Conservation (phyloP, 2,329 filamentous ascomycete genomes). For the Neopestalotiopsis sp. region DNA sequence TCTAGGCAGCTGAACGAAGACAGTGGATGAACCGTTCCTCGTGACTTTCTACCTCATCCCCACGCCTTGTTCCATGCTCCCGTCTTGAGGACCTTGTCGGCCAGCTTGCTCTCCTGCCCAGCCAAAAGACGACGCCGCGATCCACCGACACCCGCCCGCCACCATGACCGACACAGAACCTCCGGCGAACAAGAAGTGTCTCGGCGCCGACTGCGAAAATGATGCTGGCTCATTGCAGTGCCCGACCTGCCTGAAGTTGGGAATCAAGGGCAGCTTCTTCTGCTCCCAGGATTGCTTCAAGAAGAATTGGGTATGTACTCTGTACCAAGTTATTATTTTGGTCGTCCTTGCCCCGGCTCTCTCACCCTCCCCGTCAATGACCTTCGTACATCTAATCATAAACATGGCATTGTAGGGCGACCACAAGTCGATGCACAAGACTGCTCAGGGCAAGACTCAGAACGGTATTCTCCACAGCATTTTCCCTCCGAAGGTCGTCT, state of each 20-base stretch:
- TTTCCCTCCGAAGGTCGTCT: slow-evolving; percentile 79
- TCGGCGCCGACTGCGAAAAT: slow-evolving; percentile 83
- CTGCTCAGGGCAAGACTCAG: slow-evolving; percentile 53
- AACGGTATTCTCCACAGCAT: slow-evolving; percentile 75
- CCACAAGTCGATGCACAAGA: slow-evolving; percentile 86
- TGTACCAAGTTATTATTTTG: not conserved
- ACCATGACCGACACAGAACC: slow-evolving; percentile 54
- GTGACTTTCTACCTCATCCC: no score
- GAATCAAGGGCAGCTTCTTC: slow-evolving; percentile 89
- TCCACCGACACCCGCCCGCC: not conserved
- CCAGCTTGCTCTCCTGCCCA: not conserved
- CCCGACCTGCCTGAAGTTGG: slow-evolving; percentile 90
- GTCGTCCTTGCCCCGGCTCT: slow-evolving; percentile 12
- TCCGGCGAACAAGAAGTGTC: slow-evolving; percentile 70
- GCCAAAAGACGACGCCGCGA: not conserved
- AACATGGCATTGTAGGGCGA: slow-evolving; percentile 58
- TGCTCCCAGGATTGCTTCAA: slow-evolving; percentile 99
- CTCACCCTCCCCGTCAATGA: slow-evolving; percentile 14
- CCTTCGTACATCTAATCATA: not conserved
- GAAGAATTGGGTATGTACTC: slow-evolving; percentile 84
- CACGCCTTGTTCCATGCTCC: no score
- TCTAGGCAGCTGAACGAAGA: not conserved
- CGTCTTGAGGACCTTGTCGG: slow-evolving; percentile 5
- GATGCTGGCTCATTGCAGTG: slow-evolving; percentile 88
- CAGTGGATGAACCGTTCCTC: not conserved